These are phyloP conservation scores for Gracilariopsis chorda DNA, from an alignment of 23 red algal species.

Conservation along the genomic window DNA sequence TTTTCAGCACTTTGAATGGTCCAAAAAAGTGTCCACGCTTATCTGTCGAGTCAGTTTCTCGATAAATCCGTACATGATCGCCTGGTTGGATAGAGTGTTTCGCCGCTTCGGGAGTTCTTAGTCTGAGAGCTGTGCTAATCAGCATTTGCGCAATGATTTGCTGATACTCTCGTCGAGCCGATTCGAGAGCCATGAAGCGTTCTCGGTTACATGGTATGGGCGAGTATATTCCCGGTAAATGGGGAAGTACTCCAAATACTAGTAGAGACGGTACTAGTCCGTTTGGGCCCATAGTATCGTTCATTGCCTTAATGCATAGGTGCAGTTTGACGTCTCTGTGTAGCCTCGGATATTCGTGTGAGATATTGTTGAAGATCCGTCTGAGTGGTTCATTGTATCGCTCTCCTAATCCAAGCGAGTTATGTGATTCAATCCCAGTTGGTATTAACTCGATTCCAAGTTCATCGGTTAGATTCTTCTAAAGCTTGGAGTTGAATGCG, in stretches of 20 bases:
- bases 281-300: not conserved
- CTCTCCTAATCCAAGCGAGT: not conserved
- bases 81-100: not conserved
- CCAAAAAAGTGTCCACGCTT: too few species aligned
- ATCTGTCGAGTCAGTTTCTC: too few species aligned
- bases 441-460: not conserved
- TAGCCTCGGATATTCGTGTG: not conserved
- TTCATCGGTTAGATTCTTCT: not conserved
- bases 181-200: not conserved
- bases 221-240: not conserved
- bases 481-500: not conserved
- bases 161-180: not conserved
- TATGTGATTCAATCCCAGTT: constrained; percentile 1
- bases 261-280: not conserved
- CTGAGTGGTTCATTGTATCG: not conserved
- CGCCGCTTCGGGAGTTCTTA: not conserved
- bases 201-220: not conserved
- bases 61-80: not conserved
- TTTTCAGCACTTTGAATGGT: too few species aligned
- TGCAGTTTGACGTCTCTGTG: not conserved
- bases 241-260: not conserved
- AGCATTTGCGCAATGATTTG: not conserved
- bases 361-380: not conserved
- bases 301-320: not conserved
- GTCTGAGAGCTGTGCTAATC: not conserved